Base-by-base conservation (phyloP, 2,329 filamentous ascomycete genomes). In the Sarocladium oryzae region DNA sequence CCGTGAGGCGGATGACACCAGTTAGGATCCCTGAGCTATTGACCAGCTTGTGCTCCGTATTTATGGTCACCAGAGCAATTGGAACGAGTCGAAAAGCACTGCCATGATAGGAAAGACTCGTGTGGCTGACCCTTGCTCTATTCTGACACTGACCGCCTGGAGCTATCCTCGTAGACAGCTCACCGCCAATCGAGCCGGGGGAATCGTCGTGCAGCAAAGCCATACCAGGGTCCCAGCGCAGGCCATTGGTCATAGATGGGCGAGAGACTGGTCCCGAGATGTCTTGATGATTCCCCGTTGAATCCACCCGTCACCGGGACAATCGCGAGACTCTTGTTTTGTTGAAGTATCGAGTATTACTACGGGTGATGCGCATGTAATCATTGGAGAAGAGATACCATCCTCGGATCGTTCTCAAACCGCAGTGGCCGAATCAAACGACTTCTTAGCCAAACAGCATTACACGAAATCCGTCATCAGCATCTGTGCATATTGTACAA, bases 161-260 rank as follows among this genome's bases (percentile, higher is more conserved):
- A 43, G 37, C 16, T 23, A 21, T 6, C 37, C 37, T 40, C 37
- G 21, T 43, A 43, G 13, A 16, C 16, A 33, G 43, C 43, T 48
- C 43, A 48, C 43, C 43, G 43, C 43, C 43, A 48, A 48, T 33
- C 43, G 43, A 48, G 26, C n/a, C n/a, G 20, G 18, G 32, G 43
- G n/a, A 16, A 4, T 48, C 26, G 24, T 48, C 26, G 15, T 33
- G 28, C 43, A 48, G 43, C 24, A 28, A 26, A n/a, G 36, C 28
- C 28, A 30, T 13, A 20, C 24, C 24, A 32, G 28, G 40, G 40
- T 18, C 40, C 23, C 40, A 43, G 40, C 10, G 16, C 40, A 8
- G 43, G 28, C 43, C n/a, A 15, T 11, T 24, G 18, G 18, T 28
- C 18, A 20, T 32, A 33, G 24, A 26, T 20, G 43, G 33, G 20